Conservation (phyloP, 495 filamentous ascomycete species). For the Tuber aestivum region DNA sequence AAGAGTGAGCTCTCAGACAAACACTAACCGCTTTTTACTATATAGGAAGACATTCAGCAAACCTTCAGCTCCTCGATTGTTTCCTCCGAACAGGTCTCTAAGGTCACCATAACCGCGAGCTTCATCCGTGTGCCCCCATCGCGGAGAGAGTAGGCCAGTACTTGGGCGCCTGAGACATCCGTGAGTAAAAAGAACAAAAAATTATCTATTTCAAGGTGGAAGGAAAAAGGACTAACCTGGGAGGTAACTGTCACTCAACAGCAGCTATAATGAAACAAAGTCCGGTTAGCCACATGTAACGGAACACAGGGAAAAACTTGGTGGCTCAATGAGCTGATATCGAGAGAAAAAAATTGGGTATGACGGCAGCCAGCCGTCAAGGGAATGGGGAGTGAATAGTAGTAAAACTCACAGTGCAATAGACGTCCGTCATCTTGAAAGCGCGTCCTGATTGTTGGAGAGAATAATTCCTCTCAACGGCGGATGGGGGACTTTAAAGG, state of each 20-base stretch:
- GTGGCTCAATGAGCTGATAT: constrained; percentile 6
- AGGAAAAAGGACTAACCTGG: constrained; percentile 57
- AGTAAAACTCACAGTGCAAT: constrained; percentile 36
- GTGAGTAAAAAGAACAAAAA: constrained; percentile 34
- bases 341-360: neutral
- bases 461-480: constrained; percentile 3
- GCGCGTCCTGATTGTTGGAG: constrained; percentile 3
- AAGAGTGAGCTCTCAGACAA: constrained; percentile 4
- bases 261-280: constrained; percentile 48
- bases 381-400: constrained; percentile 2
- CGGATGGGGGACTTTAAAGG: constrained; percentile 4
- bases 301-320: constrained; percentile 16
- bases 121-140: constrained; percentile 84
- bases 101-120: constrained; percentile 75
- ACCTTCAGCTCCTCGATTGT: constrained; percentile 77
- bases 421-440: constrained; percentile 27
- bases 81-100: constrained; percentile 62
- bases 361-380: neutral
- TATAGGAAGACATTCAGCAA: constrained; percentile 20
- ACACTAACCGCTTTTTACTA: neutral
- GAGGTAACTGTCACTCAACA: constrained; percentile 83
- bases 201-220: constrained; percentile 32
- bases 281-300: constrained; percentile 20
- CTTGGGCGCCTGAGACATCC: constrained; percentile 64
- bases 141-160: constrained; percentile 88